These are phyloP conservation scores for Fusarium veterinarium DNA, from an alignment of 2,329 filamentous ascomycete genomes.

Conservation along the genomic window DNA sequence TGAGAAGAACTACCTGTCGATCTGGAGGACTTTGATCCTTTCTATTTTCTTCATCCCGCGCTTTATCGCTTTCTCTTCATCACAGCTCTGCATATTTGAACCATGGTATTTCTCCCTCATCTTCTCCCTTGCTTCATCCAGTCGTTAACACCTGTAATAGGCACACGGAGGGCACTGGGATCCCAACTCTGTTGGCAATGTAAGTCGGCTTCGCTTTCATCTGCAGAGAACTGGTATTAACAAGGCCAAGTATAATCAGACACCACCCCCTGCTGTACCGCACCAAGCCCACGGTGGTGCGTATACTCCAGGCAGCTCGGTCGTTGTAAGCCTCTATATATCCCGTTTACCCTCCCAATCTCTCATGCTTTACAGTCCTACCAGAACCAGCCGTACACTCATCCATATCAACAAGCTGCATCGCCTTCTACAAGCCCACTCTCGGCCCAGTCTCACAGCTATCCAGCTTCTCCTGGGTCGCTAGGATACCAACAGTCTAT, in stretches of 20 bases:
- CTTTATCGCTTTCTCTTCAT: neutral
- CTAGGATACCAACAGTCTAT: constrained; percentile 19
- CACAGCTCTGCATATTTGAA: constrained; percentile 28
- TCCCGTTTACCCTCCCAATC: neutral
- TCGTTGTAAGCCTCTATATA: constrained; percentile 27
- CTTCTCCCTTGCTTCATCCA: neutral
- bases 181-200: constrained; percentile 35
- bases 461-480: constrained; percentile 18
- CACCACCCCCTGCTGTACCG: constrained; percentile 16
- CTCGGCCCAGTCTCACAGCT: constrained; percentile 26
- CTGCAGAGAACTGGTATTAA: neutral
- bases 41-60: neutral
- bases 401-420: constrained; percentile 35
- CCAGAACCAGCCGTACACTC: constrained; percentile 33
- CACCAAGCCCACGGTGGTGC: constrained; percentile 41
- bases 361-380: constrained; percentile 36
- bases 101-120: constrained; percentile 31
- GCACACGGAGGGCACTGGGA: constrained; percentile 42
- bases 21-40: neutral
- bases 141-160: constrained; percentile 15
- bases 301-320: constrained; percentile 42
- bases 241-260: constrained; percentile 31
- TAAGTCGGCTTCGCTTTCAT: neutral
- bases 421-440: constrained; percentile 38
- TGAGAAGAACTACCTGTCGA: neutral